Evolutionary conservation across 768 basidiomycete genomes (phyloP), one percentile per base, ranked within the genome.

Genomic region (Gelatoporia subvermispora): DNA sequence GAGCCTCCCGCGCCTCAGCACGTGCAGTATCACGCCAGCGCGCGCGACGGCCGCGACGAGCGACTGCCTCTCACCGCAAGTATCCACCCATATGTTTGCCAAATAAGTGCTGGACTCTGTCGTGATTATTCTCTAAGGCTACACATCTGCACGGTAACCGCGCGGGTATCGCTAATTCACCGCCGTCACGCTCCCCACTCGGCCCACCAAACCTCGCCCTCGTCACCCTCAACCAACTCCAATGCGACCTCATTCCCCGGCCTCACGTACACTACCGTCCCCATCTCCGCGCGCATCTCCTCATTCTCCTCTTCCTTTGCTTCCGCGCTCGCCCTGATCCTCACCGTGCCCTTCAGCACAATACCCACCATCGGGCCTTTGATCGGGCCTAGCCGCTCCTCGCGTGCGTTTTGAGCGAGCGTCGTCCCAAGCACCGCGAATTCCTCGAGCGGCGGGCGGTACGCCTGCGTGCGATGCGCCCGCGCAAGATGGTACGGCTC

Each of bases 201-300:
- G 21, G 61, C 56, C 63, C 61, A 64, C 59, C 60, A 64, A 5
- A 64, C 51, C 39, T 62, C 57, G 8, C 53, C 62, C 11, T 5
- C 20, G 8, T 45, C 59, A 2, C 37, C 35, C 47, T 52, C 49
- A 24, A 52, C n/a, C 22, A 53, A 18, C 35, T 54, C 44, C 7
- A 63, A 47, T 1, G 48, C 31, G 5, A 57, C 50, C 23, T 55
- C 62, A 22, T 48, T 49, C 3, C 57, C 56, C 2, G 60, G 57
- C 3, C 52, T 42, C n/a, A 63, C 55, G 42, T 49, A 60, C 37
- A 63, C 56, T 4, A 63, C 50, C 1, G 47, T 54, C 3, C 63
- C 61, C 37, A 50, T 52, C 18, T 51, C 52, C 24, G 61, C 17
- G 13, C 47, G 50, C 34, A 55, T 24, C 21, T 43, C 35, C 43